phyloP scores from a whole-genome alignment of 768 basidiomycete genomes.

The Russula lepida region DNA sequence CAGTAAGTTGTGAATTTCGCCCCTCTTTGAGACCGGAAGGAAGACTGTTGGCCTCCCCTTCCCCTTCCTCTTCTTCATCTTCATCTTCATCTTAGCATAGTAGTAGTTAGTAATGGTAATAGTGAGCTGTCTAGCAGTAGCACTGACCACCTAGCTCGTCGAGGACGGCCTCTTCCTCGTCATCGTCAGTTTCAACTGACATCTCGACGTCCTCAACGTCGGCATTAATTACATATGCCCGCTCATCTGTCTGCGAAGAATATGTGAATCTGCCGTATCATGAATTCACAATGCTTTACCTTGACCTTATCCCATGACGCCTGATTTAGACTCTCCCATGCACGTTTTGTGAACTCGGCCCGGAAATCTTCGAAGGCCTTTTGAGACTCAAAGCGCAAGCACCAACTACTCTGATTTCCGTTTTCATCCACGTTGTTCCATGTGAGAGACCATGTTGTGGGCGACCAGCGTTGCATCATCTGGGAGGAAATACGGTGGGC shows the following conservation, averaged over 20 bases:
- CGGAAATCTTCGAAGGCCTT: conserved; percentile 56
- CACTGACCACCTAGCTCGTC: conserved; percentile 58
- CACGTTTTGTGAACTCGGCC: conserved; percentile 51
- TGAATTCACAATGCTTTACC: conserved; percentile 33
- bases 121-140: conserved; percentile 9
- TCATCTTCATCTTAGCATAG: conserved; percentile 11
- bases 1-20: conserved; percentile 80
- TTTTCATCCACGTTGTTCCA: conserved; percentile 72
- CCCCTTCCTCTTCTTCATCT: conserved; percentile 14
- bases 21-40: conserved; percentile 40
- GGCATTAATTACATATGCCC: conserved; percentile 70
- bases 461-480: conserved; percentile 66
- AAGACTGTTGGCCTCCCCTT: conserved; percentile 25
- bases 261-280: conserved; percentile 25
- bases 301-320: conserved; percentile 74
- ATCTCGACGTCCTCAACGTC: conserved; percentile 82
- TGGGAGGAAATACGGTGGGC: conserved; percentile 56
- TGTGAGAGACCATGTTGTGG: conserved; percentile 62
- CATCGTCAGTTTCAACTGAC: conserved; percentile 63
- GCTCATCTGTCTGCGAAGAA: conserved; percentile 59
- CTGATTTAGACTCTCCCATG: conserved; percentile 78
- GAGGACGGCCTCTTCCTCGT: conserved; percentile 65
- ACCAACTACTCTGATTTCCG: conserved; percentile 65
- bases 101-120: background rate
- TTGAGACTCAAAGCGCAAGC: conserved; percentile 54